Evolutionary conservation across 495 filamentous ascomycete species (phyloP).

Genomic region (Venustampulla echinocandica): DNA sequence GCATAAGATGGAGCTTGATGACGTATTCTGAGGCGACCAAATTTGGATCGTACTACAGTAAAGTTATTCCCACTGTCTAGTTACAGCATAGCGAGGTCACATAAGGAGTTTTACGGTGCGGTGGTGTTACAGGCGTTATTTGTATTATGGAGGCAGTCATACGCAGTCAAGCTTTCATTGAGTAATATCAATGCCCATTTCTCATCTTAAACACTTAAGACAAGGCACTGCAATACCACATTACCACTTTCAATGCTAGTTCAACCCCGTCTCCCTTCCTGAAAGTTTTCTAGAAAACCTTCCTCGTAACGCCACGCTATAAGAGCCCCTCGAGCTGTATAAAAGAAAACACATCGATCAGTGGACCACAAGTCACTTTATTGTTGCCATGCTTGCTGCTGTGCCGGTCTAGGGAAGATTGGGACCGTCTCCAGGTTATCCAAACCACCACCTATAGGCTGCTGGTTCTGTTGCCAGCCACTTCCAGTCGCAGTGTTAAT

Average conservation of each 20-base stretch:
- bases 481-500: conserved; percentile 79
- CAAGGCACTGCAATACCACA: conserved; percentile 13
- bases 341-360: background rate
- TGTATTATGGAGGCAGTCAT: background rate
- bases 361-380: conserved; percentile 10
- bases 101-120: too few species aligned
- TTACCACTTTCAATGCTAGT: conserved; percentile 14
- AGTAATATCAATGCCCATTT: background rate
- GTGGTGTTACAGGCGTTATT: background rate
- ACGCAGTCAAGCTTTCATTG: conserved; percentile 1
- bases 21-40: conserved; percentile 25
- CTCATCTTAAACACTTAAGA: background rate
- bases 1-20: conserved; percentile 38
- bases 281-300: conserved; percentile 4
- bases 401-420: conserved; percentile 73
- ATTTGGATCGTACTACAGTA: background rate
- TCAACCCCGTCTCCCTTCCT: background rate
- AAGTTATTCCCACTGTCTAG: background rate
- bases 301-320: conserved; percentile 22
- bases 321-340: conserved; percentile 5
- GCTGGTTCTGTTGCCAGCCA: conserved; percentile 72
- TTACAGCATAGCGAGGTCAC: background rate
- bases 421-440: conserved; percentile 73
- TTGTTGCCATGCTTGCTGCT: conserved; percentile 47
- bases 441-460: conserved; percentile 79